A percentile compares a stretch with the other conserved stretches of the same genome.
These are phyloP conservation scores for Flagelloscypha sp. DNA, from an alignment of 768 basidiomycete species.

Conservation along the genomic window DNA sequence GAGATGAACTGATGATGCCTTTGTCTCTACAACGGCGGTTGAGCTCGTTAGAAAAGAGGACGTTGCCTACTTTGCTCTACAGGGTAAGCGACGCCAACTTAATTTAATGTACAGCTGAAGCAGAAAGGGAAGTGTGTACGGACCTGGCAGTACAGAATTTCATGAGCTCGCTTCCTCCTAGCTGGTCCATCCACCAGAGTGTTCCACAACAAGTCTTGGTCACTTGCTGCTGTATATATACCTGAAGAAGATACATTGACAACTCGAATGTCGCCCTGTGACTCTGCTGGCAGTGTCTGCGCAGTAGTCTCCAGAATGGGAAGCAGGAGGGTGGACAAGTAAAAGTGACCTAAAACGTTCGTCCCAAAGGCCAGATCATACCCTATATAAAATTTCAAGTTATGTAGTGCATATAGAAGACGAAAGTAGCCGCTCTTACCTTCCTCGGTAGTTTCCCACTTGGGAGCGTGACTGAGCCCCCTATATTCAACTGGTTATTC, in stretches of 20 bases:
- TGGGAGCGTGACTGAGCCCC: too few relatives aligned
- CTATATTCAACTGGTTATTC: too few relatives aligned
- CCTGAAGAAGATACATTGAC: conserved; percentile 26
- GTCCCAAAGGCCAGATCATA: conserved; percentile 31
- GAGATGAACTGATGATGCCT: conserved; percentile 31
- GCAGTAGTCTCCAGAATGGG: conserved; percentile 29
- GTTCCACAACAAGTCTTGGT: conserved; percentile 11
- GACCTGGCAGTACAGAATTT: conserved; percentile 15
- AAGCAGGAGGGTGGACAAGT: conserved; percentile 48
- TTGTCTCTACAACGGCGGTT: conserved; percentile 28
- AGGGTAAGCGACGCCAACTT: neutral
- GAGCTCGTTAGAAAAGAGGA: conserved; percentile 33
- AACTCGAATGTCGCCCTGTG: conserved; percentile 30
- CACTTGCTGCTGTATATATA: conserved; percentile 3
- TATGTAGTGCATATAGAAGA: too few relatives aligned
- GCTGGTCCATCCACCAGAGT: conserved; percentile 20
- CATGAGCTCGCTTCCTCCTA: conserved; percentile 3
- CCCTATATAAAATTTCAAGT: too few relatives aligned
- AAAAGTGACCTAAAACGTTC: conserved; percentile 41
- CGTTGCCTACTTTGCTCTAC: conserved; percentile 29
- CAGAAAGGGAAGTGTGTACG: conserved; percentile 14
- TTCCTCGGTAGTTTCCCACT: conserved; percentile 11
- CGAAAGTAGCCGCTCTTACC: too few relatives aligned
- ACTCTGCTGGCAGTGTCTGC: conserved; percentile 21
- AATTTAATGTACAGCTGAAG: conserved; percentile 4